These are phyloP conservation scores for Ustilago loliicola DNA, from an alignment of 1,284 basidiomycete species.

Conservation along the genomic window DNA sequence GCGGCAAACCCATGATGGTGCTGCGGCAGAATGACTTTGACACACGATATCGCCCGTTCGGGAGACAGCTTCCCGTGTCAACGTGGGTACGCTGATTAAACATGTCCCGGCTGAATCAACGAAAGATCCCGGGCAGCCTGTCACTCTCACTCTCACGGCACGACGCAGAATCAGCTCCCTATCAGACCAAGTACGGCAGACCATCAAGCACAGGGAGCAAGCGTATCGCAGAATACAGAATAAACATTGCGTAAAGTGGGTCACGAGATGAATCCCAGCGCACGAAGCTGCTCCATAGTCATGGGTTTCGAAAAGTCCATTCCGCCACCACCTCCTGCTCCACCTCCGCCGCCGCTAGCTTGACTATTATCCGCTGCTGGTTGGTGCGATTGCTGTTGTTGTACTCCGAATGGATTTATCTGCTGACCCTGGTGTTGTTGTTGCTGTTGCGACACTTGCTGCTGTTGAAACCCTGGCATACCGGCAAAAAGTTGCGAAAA, in stretches of 20 bases:
- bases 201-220: no score
- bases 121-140: no score
- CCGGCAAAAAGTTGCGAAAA: not conserved
- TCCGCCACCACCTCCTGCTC: not conserved
- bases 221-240: no score
- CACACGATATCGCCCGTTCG: no score
- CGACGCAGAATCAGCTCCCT: no score
- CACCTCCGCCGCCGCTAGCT: conserved; percentile 3
- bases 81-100: no score
- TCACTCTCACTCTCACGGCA: no score
- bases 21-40: no score
- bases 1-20: no score
- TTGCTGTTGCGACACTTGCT: not conserved
- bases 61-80: no score
- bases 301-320: conserved; percentile 48
- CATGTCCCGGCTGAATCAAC: no score
- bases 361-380: not conserved
- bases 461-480: not conserved
- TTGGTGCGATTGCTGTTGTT: conserved; percentile 21
- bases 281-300: conserved; percentile 50
- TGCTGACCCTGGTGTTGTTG: not conserved
- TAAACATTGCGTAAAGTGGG: not conserved
- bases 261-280: conserved; percentile 46
- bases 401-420: conserved; percentile 5
- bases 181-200: no score